Percentiles rank a stretch among this genome's conserved stretches.
phyloP scores from a whole-genome alignment of 2,329 filamentous ascomycete genomes.

The Immersiporthe knoxdaviesiana region DNA sequence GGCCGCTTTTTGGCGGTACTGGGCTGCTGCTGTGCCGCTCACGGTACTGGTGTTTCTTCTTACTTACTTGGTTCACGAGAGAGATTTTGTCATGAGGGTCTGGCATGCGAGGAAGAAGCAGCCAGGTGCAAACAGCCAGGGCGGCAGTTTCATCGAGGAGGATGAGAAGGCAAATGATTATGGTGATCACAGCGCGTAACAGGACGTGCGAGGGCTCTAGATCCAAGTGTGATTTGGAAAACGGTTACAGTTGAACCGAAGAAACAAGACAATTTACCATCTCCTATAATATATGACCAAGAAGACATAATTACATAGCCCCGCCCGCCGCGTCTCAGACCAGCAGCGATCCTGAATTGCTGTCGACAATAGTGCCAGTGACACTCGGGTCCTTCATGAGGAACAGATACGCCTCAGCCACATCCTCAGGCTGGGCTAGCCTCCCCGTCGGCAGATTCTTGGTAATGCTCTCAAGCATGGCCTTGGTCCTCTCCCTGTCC shows the following conservation, averaged over 20 bases:
- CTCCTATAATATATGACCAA: too few relatives aligned
- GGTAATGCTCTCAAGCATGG: conserved; percentile 31
- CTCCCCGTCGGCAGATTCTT: conserved; percentile 31
- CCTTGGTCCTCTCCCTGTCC: conserved; percentile 32
- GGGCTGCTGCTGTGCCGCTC: conserved; percentile 20
- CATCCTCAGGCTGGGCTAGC: conserved; percentile 34
- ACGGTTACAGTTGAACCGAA: too few relatives aligned
- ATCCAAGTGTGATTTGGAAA: too few relatives aligned
- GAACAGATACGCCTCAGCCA: conserved; percentile 38
- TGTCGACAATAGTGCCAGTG: conserved; percentile 34
- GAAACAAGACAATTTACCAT: too few relatives aligned
- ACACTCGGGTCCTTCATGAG: conserved; percentile 37
- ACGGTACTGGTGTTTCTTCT: conserved; percentile 21
- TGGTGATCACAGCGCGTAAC: neutral
- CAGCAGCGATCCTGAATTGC: conserved; percentile 33
- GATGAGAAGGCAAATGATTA: neutral
- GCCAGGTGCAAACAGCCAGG: neutral
- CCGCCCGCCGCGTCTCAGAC: conserved; percentile 15
- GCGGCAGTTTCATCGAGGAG: neutral
- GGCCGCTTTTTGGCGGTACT: conserved; percentile 19
- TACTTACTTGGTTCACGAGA: conserved; percentile 23
- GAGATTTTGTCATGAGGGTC: conserved; percentile 14
- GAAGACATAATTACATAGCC: too few relatives aligned
- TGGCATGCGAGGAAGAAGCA: conserved; percentile 11
- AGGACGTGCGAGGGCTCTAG: neutral